Percentiles rank a stretch among this genome's conserved stretches.
Evolutionary conservation across 2,329 filamentous ascomycete genomes (phyloP).

Genomic region (Mycogone perniciosa): DNA sequence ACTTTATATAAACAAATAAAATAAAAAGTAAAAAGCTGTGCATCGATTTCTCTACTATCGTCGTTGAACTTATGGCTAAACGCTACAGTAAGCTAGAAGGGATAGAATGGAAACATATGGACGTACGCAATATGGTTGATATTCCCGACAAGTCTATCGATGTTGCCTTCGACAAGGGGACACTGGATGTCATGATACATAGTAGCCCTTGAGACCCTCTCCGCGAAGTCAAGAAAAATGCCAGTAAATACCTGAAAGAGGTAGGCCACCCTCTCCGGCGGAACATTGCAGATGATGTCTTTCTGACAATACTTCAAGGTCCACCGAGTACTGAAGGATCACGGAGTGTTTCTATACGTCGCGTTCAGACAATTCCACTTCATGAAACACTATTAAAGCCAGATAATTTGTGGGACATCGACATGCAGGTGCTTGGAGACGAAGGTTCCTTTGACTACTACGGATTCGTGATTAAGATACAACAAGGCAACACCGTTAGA

Average conservation of each 20-base stretch:
- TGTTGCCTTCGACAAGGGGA: conserved; percentile 53
- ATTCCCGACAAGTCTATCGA: conserved; percentile 39
- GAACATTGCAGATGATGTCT: neutral
- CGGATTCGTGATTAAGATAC: neutral
- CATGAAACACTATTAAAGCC: conserved; percentile 39
- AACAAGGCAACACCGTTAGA: too few species aligned
- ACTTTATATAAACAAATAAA: too few species aligned
- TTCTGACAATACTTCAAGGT: conserved; percentile 16
- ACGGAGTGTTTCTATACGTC: conserved; percentile 45
- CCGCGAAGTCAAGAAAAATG: conserved; percentile 41
- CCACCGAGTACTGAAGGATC: conserved; percentile 39
- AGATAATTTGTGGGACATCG: conserved; percentile 24
- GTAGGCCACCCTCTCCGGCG: conserved; percentile 23
- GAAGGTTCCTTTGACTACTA: neutral
- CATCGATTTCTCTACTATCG: conserved; percentile 50
- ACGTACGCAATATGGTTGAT: conserved; percentile 44
- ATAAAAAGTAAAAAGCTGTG: too few species aligned
- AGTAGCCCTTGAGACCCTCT: conserved; percentile 49
- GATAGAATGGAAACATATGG: conserved; percentile 44
- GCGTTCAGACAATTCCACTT: conserved; percentile 52
- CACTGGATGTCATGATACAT: conserved; percentile 50
- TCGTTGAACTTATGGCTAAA: conserved; percentile 45
- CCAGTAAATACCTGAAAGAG: conserved; percentile 42
- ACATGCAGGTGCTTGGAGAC: conserved; percentile 3
- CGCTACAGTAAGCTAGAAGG: conserved; percentile 32